Base-by-base conservation (phyloP, 148 eudicot genomes). In the Polygonum maritimum region DNA sequence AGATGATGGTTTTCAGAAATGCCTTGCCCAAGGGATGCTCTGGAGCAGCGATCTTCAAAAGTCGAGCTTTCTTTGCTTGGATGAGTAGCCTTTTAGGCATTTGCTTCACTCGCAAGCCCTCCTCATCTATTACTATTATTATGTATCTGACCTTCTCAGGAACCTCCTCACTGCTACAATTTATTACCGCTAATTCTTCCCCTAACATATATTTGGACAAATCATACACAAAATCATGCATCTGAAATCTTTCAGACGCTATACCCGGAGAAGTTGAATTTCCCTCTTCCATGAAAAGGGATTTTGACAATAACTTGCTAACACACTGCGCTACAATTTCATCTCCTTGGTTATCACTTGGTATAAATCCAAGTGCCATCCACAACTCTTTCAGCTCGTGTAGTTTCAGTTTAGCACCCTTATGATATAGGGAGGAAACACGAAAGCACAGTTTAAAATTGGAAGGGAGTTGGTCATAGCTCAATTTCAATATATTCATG, bases 391-490 rank as follows among this genome's bases (percentile, higher is more conserved):
- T n/a, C n/a, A n/a, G n/a, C n/a, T n/a, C n/a, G n/a, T n/a, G n/a
- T n/a, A n/a, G n/a, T n/a, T n/a, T n/a, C n/a, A n/a, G n/a, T n/a
- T n/a, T n/a, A n/a, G n/a, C n/a, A n/a, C 74, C 74, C 19, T 72
- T 74, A 33, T 2, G 5, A 51, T 9, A 73, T 73, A 31, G 22
- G 3, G n/a, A 60, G 7, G 5, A 57, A 78, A 65, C 63, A 14
- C 8, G 73, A 44, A 73, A 78, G 74, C 73, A 78, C 3, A 12
- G 62, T 39, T 78, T 78, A 45, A 33, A 13, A 14, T 44, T 5
- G 11, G 80, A 40, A 3, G 40, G 26, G 1, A 78, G 67, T 5
- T 78, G 70, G 16, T 72, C 9, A n/a, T 78, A 78, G 47, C 76
- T 78, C 76, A 73, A 14, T 39, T 54, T 73, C 18, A 78, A 47